Conservation (phyloP, 805 yeast species). For the Metschnikowia orientalis region DNA sequence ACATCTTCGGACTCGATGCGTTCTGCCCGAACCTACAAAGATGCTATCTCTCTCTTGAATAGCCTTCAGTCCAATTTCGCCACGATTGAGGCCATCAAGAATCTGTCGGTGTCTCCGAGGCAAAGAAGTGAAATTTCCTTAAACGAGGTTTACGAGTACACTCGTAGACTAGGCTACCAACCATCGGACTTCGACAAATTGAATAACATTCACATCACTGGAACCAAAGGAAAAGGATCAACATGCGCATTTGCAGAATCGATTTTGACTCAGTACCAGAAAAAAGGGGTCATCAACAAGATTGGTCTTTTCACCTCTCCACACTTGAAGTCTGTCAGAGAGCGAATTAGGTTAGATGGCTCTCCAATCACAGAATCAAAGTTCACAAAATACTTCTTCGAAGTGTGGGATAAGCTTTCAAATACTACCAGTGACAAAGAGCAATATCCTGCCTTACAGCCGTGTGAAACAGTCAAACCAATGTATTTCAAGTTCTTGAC, state of each 20-base stretch:
- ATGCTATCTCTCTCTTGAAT: conserved; percentile 82
- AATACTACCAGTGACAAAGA: conserved; percentile 49
- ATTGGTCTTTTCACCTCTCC: conserved; percentile 96
- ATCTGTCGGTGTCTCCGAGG: conserved; percentile 49
- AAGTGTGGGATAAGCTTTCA: conserved; percentile 83
- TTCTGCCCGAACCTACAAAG: conserved; percentile 36
- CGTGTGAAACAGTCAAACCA: conserved; percentile 73
- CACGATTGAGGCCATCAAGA: conserved; percentile 74
- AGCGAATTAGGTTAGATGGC: conserved; percentile 85
- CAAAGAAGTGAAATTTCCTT: conserved; percentile 62
- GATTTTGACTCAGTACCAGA: conserved; percentile 61
- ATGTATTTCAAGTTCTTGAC: conserved; percentile 92
- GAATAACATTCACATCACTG: conserved; percentile 88
- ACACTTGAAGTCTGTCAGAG: conserved; percentile 88
- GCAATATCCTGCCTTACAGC: conserved; percentile 59
- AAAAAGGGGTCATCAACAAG: conserved; percentile 41
- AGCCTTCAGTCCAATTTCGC: conserved; percentile 89
- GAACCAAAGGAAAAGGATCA: conserved; percentile 98
- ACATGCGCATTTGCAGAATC: conserved; percentile 92
- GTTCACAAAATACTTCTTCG: conserved; percentile 87
- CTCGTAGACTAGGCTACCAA: conserved; percentile 36
- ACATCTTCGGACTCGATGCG: conserved; percentile 17
- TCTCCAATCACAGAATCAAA: conserved; percentile 70
- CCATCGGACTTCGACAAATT: conserved; percentile 66
- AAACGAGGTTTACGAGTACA: conserved; percentile 65